Base-by-base conservation (phyloP, 305 asterid species). In the Caryopteris hybrid region DNA sequence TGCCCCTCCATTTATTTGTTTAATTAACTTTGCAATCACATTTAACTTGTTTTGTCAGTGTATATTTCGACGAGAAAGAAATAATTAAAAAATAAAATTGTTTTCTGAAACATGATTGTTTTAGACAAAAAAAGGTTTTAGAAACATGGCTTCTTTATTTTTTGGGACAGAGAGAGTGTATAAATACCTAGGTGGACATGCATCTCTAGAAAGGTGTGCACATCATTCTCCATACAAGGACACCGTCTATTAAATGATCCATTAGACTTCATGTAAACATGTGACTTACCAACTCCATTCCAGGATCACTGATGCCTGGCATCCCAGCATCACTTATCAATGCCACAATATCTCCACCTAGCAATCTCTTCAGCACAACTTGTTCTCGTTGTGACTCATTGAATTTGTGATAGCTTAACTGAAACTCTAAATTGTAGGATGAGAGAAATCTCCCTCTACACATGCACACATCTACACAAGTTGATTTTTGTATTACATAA, bases 371-470 rank as follows among this genome's bases (percentile, higher is more conserved):
- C 66, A 93, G 70, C 54, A 88, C 95, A 18, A 71, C 78, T 71
- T 84, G 92, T 81, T 82, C 98, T 69, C 95, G 73, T 80, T 83
- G 94, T 76, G 86, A 79, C 71, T 93, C 98, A 47, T 90, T 92
- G 82, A 88, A 92, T 71, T 88, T 88, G 84, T 88, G 97, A 84
- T 88, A 92, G 76, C 96, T 90, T 80, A 93, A 84, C 99, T 88
- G 95, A 80, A 83, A 81, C 80, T 69, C 85, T 84, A 76, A 81
- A 77, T 34, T 70, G 72, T 62, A 69, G 63, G 70, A 76, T 82
- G 79, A 83, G 81, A 68, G 66, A 61, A 7, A 48, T 48, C 27
- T 76, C 67, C 70, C n/a, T n/a, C 61, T 22, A 53, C 22, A 46
- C 12, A 41, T 42, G 38, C 10, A 54, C 42, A 54, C 17, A 34